Base-by-base conservation (phyloP, 305 asterid species). In the Fraxinus xanthoxyloides region DNA sequence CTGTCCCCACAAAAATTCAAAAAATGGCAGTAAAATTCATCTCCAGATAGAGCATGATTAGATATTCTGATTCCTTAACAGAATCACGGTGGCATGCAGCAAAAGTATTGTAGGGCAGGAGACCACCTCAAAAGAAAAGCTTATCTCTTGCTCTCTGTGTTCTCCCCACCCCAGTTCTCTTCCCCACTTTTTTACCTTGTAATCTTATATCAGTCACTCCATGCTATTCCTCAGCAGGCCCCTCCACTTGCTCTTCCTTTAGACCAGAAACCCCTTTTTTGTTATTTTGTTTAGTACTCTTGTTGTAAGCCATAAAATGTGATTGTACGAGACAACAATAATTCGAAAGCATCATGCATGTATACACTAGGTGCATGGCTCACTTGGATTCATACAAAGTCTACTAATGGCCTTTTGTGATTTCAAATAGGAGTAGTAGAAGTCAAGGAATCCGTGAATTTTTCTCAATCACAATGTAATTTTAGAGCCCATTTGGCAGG, bases 101-200 rank as follows among this genome's bases (percentile, higher is more conserved):
- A n/a, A 75, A 75, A 74, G 61, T 35, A 17, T 36, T 34, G 30
- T 74, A 36, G 78, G 78, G 31, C 8, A 21, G 6, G 79, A 21
- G 35, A 75, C 35, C 31, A 28, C 30, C 5, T 38, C 30, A 17
- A 75, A 75, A 75, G 79, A 75, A 75, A 75, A 75, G 63, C 63
- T 75, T 15, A 40, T 75, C 63, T 75, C 21, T 40, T 75, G 35
- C 19, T 38, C 31, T 24, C 15, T 9, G 15, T 63, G 72, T 63
- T 23, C 61, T 21, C 78, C 38, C 7, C 38, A 34, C 38, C 38
- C 35, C 76, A 15, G 43, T 40, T 40, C 48, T 10, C 48, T 40
- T 9, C 5, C 77, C 7, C 26, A n/a, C 23, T 74, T 40, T 74
- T 35, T 32, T 15, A 32, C 40, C 77, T 17, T n/a, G 24, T 59